These are phyloP conservation scores for Neoconidiobolus thromboides DNA, from an alignment of 371 early-diverging fungal genomes.

Conservation along the genomic window DNA sequence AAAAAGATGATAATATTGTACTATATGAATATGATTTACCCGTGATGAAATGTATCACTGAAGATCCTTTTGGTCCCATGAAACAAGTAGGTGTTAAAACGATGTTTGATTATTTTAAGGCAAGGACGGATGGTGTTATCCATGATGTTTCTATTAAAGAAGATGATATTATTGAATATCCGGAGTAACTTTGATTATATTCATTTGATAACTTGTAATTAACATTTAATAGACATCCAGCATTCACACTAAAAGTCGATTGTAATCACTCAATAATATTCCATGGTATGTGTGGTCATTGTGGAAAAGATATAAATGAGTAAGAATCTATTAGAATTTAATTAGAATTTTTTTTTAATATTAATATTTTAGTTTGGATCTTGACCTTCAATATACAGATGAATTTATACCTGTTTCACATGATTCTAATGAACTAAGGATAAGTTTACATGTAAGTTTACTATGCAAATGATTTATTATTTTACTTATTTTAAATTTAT, in stretches of 20 bases:
- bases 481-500: background rate
- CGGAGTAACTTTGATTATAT: too few species aligned
- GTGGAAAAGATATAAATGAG: constrained; percentile 1
- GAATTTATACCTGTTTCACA: background rate
- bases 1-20: too few species aligned
- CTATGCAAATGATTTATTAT: background rate
- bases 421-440: background rate
- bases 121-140: too few species aligned
- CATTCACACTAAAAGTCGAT: background rate
- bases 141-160: too few species aligned
- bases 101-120: too few species aligned
- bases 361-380: background rate
- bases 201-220: too few species aligned
- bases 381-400: background rate
- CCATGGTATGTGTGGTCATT: constrained; percentile 1
- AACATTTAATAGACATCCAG: too few species aligned
- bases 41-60: too few species aligned
- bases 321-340: background rate
- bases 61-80: too few species aligned
- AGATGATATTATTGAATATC: too few species aligned
- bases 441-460: background rate
- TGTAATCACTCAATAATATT: background rate
- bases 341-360: background rate
- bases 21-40: too few species aligned
- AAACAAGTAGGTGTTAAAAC: too few species aligned